Base-by-base conservation (phyloP, 768 basidiomycete genomes). In the Rhodotorula babjevae region DNA sequence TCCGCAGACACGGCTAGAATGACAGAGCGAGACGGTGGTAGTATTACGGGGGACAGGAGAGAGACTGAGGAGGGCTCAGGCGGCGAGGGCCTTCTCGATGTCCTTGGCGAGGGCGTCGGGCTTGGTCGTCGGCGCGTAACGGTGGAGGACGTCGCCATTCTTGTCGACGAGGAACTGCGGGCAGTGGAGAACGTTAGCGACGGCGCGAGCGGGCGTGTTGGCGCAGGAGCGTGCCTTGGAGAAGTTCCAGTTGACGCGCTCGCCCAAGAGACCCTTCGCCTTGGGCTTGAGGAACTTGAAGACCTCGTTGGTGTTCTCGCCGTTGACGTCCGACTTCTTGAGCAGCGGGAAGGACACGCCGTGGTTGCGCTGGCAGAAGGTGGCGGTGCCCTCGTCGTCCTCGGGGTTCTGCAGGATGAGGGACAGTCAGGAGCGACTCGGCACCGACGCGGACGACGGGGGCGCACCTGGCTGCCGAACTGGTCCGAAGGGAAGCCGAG, bases 401-500 rank as follows among this genome's bases (percentile, higher is more conserved):
- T 69, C 65, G 25, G 31, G 21, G 60, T 74, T 69, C 55, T 59
- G 58, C 31, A 5, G 2, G 44, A 12, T 3, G 44, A 46, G 44
- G 44, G 44, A 5, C 2, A 7, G 44, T 46, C 44, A 44, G 71
- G 55, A 82, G 78, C 72, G 75, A 69, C 18, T 15, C 3, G 44
- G 33, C 36, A 15, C 7, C 33, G 16, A n/a, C 14, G n/a, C 9
- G 23, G 44, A 23, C 23, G 18, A 42, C 27, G 27, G 15, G 31
- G 25, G 14, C 65, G 84, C 76, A 94, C 89, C 56, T 94, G 92
- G 0, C 86, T 85, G 66, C 87, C 90, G 77, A 95, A 94, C 88
- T 94, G 92, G 79, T 94, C 92, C 82, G 88, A 93, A 19, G 94
- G 94, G 84, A 95, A 95, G 19, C 92, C 93, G 63, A 96, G 85